Percentiles rank a stretch among this genome's conserved stretches.
Evolutionary conservation across 108 stramenopile genomes (phyloP).

Genomic region (Epithemia pelagica): DNA sequence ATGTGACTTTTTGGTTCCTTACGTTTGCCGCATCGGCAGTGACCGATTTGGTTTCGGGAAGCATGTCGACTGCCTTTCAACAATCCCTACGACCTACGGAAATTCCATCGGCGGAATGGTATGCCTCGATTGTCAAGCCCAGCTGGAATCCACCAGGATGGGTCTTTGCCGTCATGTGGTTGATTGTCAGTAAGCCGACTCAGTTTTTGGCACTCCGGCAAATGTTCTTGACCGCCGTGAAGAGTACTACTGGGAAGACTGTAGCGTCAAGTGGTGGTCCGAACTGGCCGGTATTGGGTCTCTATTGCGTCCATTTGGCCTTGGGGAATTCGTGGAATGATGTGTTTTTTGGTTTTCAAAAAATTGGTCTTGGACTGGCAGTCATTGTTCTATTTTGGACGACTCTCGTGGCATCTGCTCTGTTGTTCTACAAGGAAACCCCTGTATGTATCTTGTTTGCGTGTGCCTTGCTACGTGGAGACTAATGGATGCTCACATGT

Average conservation of each 20-base stretch:
- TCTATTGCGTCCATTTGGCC: conserved; percentile 49
- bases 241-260: background rate
- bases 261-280: background rate
- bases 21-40: background rate
- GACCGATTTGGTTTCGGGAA: background rate
- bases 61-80: background rate
- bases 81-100: background rate
- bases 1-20: background rate
- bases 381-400: conserved; percentile 53
- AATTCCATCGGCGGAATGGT: conserved; percentile 30
- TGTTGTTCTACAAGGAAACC: conserved; percentile 32
- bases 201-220: conserved; percentile 34
- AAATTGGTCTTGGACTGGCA: conserved; percentile 35
- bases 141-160: conserved; percentile 65
- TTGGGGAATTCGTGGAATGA: conserved; percentile 66
- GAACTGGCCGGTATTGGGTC: conserved; percentile 18
- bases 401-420: conserved; percentile 33
- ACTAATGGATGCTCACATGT: background rate
- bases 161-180: conserved; percentile 76
- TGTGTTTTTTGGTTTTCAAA: conserved; percentile 69
- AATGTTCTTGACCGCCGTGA: conserved; percentile 2
- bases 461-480: background rate
- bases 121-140: conserved; percentile 41
- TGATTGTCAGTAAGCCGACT: conserved; percentile 66
- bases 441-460: conserved; percentile 17